Percentiles rank a stretch among this genome's conserved stretches.
These are phyloP conservation scores for Beauveria scarabaeidicola DNA, from an alignment of 2,329 filamentous ascomycete species.

Conservation along the genomic window DNA sequence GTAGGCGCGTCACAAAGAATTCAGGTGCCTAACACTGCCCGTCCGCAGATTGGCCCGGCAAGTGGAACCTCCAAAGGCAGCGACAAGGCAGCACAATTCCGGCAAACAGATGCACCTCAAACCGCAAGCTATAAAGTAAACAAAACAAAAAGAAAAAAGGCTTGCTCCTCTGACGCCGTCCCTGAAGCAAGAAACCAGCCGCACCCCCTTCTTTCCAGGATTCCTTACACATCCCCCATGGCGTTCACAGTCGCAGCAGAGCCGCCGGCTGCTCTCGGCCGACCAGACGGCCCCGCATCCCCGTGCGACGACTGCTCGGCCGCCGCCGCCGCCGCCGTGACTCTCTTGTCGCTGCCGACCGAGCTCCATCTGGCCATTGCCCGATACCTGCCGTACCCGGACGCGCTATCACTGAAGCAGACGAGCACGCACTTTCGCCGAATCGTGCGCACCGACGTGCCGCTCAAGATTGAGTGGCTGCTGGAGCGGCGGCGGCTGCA, in stretches of 20 bases:
- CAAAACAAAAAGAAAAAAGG: neutral
- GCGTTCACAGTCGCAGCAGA: neutral
- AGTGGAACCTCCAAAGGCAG: neutral
- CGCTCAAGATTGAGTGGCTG: slow-evolving; percentile 61
- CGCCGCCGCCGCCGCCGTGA: neutral
- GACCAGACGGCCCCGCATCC: neutral
- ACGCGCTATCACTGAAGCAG: slow-evolving; percentile 63
- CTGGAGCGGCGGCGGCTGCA: slow-evolving; percentile 54
- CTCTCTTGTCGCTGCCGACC: slow-evolving; percentile 46
- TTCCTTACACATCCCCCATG: no score
- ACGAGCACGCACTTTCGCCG: slow-evolving; percentile 54
- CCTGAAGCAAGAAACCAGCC: no score
- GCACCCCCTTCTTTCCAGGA: no score
- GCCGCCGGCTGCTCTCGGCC: neutral
- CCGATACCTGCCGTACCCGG: slow-evolving; percentile 55
- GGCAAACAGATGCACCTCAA: neutral
- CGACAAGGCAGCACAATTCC: slow-evolving; percentile 8
- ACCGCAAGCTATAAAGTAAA: neutral
- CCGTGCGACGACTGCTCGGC: neutral
- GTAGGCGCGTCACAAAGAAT: neutral
- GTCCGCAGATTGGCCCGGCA: neutral
- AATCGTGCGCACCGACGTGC: slow-evolving; percentile 56
- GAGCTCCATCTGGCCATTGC: slow-evolving; percentile 61
- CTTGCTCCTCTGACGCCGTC: no score
- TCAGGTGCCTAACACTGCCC: neutral